Percentiles rank a stretch among this genome's conserved stretches.
Evolutionary conservation across 805 yeast species (phyloP).

Genomic region (Jamesozyma gamospora): DNA sequence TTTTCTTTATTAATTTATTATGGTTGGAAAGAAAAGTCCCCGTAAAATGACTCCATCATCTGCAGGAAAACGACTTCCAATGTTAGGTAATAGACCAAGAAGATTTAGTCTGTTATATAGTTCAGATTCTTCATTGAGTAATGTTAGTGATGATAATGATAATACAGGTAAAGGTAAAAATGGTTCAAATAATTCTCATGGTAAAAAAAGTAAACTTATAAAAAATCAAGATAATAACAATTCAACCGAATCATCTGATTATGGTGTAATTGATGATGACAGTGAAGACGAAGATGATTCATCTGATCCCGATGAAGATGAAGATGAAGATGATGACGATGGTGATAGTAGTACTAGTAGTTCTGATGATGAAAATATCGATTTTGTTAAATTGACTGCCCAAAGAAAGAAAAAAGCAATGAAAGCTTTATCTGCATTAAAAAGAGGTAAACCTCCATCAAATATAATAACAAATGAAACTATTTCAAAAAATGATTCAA

Average conservation of each 20-base stretch:
- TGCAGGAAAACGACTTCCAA: conserved; percentile 3
- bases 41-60: conserved; percentile 10
- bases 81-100: conserved; percentile 25
- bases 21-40: conserved; percentile 19
- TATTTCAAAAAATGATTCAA: conserved; percentile 1
- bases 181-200: conserved; percentile 21
- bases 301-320: conserved; percentile 27
- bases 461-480: conserved; percentile 7
- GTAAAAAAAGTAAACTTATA: conserved; percentile 30
- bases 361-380: conserved; percentile 59
- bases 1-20: too few species aligned
- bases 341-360: conserved; percentile 38
- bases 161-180: conserved; percentile 10
- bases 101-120: conserved; percentile 37
- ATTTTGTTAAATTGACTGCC: conserved; percentile 62
- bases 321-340: conserved; percentile 30
- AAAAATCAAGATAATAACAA: conserved; percentile 16
- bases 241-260: conserved; percentile 17
- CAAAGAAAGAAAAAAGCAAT: conserved; percentile 50
- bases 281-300: conserved; percentile 21
- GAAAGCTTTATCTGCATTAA: conserved; percentile 35
- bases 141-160: conserved; percentile 28
- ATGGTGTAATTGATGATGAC: conserved; percentile 26
- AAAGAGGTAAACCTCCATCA: conserved; percentile 29
- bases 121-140: conserved; percentile 34